Evolutionary conservation across 2,329 filamentous ascomycete species (phyloP).

Genomic region (Thielaviopsis euricoi): DNA sequence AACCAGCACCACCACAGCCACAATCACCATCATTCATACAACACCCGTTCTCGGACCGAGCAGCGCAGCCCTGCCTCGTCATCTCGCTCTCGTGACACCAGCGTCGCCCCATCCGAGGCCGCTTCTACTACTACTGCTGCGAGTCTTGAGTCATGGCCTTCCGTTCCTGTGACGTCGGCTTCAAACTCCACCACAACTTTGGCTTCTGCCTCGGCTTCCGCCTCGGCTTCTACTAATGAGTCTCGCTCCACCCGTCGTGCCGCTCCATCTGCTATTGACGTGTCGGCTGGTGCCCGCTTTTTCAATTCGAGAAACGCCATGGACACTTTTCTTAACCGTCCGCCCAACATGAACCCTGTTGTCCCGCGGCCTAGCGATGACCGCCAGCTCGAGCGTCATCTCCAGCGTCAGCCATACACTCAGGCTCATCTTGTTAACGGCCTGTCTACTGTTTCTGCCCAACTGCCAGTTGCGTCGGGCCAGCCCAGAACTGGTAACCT

Average conservation of each 20-base stretch:
- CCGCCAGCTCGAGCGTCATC: not conserved
- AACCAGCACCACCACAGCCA: conserved; percentile 14
- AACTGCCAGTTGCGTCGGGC: conserved; percentile 8
- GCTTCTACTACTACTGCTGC: not conserved
- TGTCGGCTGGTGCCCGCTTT: conserved; percentile 19
- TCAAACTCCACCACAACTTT: not conserved
- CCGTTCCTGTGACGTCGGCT: not conserved
- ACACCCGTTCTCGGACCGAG: conserved; percentile 20
- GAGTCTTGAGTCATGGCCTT: too few relatives aligned
- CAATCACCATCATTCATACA: conserved; percentile 27
- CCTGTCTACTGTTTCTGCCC: conserved; percentile 5
- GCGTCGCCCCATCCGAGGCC: not conserved
- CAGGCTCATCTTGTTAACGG: conserved; percentile 9
- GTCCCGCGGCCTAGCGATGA: too few relatives aligned
- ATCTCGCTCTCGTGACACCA: not conserved
- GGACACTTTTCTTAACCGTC: too few relatives aligned
- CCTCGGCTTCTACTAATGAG: not conserved
- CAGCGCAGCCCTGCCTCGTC: not conserved
- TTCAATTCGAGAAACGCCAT: not conserved
- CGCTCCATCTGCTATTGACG: conserved; percentile 23
- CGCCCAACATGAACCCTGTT: too few relatives aligned
- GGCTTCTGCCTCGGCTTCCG: not conserved
- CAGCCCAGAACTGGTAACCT: conserved; percentile 7
- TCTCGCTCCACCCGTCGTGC: not conserved
- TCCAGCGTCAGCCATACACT: conserved; percentile 1